These are phyloP conservation scores for Lipomyces yarrowii DNA, from an alignment of 1,139 yeast genomes.

Conservation along the genomic window DNA sequence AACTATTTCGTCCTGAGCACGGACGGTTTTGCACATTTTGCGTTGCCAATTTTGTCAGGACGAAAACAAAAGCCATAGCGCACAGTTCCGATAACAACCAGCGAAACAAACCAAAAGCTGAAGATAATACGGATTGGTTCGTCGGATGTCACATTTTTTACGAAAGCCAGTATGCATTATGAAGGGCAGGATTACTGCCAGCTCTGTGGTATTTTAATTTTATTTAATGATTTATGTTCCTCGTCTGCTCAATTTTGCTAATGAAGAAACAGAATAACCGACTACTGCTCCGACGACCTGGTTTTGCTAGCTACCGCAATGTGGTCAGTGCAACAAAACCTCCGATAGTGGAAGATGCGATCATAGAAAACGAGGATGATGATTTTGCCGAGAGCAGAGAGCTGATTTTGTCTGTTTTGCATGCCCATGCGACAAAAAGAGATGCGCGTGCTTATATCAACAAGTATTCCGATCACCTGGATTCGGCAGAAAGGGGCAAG, in stretches of 20 bases:
- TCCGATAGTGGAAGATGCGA: not conserved
- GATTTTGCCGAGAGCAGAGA: slow-evolving; percentile 38
- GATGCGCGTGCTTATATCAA: slow-evolving; percentile 61
- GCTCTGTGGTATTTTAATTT: not conserved
- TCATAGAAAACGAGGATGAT: not conserved
- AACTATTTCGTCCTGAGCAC: not conserved
- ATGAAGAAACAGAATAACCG: not conserved
- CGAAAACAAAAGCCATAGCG: too few relatives aligned
- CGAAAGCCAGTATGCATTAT: not conserved
- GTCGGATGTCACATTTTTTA: not conserved
- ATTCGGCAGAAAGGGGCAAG: slow-evolving; percentile 37
- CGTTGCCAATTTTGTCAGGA: too few relatives aligned
- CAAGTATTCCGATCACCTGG: slow-evolving; percentile 10
- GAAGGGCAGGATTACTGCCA: not conserved
- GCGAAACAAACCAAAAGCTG: not conserved
- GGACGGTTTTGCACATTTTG: not conserved
- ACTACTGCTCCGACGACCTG: not conserved
- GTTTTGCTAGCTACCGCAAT: not conserved
- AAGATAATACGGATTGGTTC: not conserved
- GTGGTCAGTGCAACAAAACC: not conserved
- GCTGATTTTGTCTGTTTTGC: slow-evolving; percentile 60
- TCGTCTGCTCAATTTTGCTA: not conserved
- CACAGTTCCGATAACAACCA: not conserved
- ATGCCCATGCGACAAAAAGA: slow-evolving; percentile 67
- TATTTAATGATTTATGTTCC: not conserved